These are phyloP conservation scores for Usnea hakonensis DNA, from an alignment of 495 filamentous ascomycete species.

Conservation along the genomic window DNA sequence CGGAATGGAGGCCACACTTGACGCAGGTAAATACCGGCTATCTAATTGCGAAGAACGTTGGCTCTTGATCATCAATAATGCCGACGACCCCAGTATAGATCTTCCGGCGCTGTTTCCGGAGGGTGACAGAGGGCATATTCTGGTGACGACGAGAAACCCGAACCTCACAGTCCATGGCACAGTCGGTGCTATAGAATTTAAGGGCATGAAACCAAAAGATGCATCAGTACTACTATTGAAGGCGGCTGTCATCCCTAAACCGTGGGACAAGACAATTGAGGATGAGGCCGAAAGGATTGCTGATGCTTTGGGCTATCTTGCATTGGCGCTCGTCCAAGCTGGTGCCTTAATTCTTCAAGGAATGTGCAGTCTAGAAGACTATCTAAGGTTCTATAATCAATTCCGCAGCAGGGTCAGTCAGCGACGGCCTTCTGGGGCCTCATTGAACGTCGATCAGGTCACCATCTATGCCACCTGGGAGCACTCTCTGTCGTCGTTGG, in stretches of 20 bases:
- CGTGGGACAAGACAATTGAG: conserved; percentile 18
- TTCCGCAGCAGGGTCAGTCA: conserved; percentile 15
- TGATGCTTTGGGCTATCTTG: conserved; percentile 30
- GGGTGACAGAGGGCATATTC: conserved; percentile 28
- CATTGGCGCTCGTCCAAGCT: conserved; percentile 35
- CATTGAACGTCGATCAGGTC: conserved; percentile 15
- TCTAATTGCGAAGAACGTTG: conserved; percentile 21
- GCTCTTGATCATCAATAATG: conserved; percentile 38
- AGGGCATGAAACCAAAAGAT: conserved; percentile 24
- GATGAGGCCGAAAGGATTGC: conserved; percentile 22
- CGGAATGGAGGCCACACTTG: conserved; percentile 18
- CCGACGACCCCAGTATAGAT: conserved; percentile 29
- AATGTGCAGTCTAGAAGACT: conserved; percentile 27
- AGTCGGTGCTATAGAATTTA: conserved; percentile 22
- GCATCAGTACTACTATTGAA: conserved; percentile 26
- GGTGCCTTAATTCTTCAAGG: conserved; percentile 27
- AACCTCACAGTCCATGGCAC: conserved; percentile 22
- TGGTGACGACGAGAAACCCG: conserved; percentile 34
- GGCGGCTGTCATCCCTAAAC: conserved; percentile 22
- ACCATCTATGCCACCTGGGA: conserved; percentile 31
- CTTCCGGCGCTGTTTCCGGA: conserved; percentile 27
- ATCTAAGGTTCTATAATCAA: conserved; percentile 22
- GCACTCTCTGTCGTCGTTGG: conserved; percentile 23
- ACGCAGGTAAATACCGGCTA: conserved; percentile 22
- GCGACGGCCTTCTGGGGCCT: conserved; percentile 9